A percentile compares a stretch with the other conserved stretches of the same genome.
These are phyloP conservation scores for Microbotryum lychnidis-dioicae DNA, from an alignment of 1,284 basidiomycete species.

Conservation along the genomic window DNA sequence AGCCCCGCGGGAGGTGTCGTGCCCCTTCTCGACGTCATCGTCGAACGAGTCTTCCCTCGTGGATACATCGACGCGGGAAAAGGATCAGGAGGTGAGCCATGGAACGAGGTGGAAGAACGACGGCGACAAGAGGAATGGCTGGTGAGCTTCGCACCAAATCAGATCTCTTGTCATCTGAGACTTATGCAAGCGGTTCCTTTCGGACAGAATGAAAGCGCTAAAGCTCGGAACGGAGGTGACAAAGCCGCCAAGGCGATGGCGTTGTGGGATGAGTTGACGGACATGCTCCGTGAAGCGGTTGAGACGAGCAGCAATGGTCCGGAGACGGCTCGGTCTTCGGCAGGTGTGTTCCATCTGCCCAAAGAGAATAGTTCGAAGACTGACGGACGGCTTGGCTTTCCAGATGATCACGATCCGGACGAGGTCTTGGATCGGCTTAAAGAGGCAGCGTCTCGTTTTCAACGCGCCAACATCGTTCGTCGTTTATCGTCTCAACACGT, in stretches of 20 bases:
- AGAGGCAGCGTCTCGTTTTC: constrained; percentile 38
- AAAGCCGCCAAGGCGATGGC: constrained; percentile 14
- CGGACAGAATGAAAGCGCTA: constrained; percentile 17
- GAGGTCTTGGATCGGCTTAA: constrained; percentile 58
- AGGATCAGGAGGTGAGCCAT: constrained; percentile 52
- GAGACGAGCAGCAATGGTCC: not conserved
- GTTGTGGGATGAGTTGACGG: constrained; percentile 23
- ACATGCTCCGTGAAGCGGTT: constrained; percentile 23
- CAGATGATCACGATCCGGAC: constrained; percentile 53
- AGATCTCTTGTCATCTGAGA: constrained; percentile 42
- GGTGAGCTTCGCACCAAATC: constrained; percentile 44
- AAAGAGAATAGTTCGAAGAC: not conserved
- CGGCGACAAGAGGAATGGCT: constrained; percentile 57
- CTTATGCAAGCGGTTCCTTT: not conserved
- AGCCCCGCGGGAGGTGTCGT: constrained; percentile 73
- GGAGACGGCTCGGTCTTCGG: not conserved
- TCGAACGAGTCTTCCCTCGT: constrained; percentile 53
- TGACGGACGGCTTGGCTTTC: not conserved
- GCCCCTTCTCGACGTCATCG: constrained; percentile 63
- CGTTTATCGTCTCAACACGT: constrained; percentile 6
- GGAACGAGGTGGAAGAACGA: constrained; percentile 62
- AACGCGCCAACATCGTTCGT: constrained; percentile 23
- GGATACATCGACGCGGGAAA: constrained; percentile 46
- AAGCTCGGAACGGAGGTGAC: constrained; percentile 12
- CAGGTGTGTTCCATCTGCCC: not conserved